These are phyloP conservation scores for Pseudogymnoascus sp. DNA, from an alignment of 2,329 filamentous ascomycete species.

Conservation along the genomic window DNA sequence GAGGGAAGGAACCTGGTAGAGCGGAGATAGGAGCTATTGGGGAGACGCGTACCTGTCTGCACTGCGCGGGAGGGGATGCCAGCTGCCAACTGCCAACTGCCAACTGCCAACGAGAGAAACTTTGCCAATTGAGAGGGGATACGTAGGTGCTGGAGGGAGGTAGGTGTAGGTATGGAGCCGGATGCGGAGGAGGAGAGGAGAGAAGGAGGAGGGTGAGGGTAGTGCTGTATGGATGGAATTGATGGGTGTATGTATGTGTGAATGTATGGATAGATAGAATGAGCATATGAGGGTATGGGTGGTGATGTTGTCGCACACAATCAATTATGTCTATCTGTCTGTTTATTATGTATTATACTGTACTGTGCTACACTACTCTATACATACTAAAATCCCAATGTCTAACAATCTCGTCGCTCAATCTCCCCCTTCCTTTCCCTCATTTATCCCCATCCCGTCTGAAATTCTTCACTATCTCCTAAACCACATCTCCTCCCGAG, in stretches of 20 bases:
- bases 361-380: not conserved
- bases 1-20: not conserved
- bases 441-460: not conserved
- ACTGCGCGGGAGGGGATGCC: not conserved
- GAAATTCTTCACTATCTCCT: not conserved
- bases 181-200: not conserved
- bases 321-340: not conserved
- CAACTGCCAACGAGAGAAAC: not conserved
- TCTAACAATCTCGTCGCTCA: constrained; percentile 15
- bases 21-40: not conserved
- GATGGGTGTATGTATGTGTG: not conserved
- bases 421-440: constrained; percentile 15
- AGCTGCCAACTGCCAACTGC: no score
- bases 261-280: not conserved
- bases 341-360: not conserved
- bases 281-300: not conserved
- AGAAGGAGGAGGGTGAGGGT: not conserved
- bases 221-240: not conserved
- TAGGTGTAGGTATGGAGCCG: not conserved
- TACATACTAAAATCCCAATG: not conserved
- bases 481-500: not conserved
- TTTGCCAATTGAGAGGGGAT: not conserved
- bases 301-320: not conserved
- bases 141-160: not conserved
- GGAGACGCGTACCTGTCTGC: not conserved